Conservation (phyloP, 2,329 filamentous ascomycete genomes). For the Gnomoniopsis sp. region DNA sequence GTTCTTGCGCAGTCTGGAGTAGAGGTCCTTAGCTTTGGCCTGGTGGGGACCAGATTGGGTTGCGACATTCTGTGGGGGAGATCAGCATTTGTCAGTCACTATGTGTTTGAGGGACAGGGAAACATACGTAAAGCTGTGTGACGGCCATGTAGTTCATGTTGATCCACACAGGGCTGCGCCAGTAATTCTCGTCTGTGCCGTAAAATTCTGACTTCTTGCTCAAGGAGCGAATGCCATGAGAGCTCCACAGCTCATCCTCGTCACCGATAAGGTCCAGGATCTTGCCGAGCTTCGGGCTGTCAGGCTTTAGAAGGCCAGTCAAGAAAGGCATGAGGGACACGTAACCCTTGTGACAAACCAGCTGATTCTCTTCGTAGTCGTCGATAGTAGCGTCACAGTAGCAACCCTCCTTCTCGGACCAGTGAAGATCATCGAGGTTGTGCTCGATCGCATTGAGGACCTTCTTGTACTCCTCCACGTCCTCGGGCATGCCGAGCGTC, state of each 20-base stretch:
- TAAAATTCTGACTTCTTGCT: conserved; percentile 82
- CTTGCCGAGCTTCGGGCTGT: conserved; percentile 70
- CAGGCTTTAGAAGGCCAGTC: conserved; percentile 70
- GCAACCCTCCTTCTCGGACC: conserved; percentile 74
- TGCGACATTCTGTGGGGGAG: conserved; percentile 54
- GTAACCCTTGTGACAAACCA: conserved; percentile 96
- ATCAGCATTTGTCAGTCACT: not conserved
- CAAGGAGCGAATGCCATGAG: conserved; percentile 83
- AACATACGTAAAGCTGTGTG: conserved; percentile 72
- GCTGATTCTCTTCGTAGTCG: conserved; percentile 83
- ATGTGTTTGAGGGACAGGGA: not conserved
- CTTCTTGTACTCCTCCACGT: conserved; percentile 67
- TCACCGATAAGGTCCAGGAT: conserved; percentile 76
- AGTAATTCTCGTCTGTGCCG: conserved; percentile 93
- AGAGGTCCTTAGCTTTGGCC: conserved; percentile 67
- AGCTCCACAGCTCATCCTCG: conserved; percentile 84
- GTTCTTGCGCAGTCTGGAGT: conserved; percentile 74
- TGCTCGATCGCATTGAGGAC: conserved; percentile 73
- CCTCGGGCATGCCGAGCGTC: conserved; percentile 71
- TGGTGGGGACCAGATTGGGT: conserved; percentile 65
- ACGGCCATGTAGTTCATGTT: conserved; percentile 92
- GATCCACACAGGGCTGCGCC: conserved; percentile 92
- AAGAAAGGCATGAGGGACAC: conserved; percentile 92
- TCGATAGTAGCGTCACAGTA: conserved; percentile 97
- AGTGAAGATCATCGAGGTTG: conserved; percentile 92